These are phyloP conservation scores for Cocos nucifera DNA, from an alignment of 176 grass and related monocot genomes.

Conservation along the genomic window DNA sequence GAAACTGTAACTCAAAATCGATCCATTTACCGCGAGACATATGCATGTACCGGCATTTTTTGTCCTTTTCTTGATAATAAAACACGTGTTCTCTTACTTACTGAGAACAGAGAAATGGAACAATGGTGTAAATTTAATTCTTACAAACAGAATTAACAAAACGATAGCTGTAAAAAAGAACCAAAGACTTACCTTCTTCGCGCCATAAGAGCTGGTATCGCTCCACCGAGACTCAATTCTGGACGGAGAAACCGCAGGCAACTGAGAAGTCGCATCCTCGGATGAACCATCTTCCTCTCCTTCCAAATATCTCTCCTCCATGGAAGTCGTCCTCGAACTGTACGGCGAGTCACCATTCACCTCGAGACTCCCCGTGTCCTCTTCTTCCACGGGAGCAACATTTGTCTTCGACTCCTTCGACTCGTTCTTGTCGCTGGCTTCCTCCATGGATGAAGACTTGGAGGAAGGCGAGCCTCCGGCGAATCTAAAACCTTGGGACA, in stretches of 20 bases:
- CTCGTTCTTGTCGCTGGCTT: conserved; percentile 7
- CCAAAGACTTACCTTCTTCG: conserved; percentile 59
- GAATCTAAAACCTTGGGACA: conserved; percentile 56
- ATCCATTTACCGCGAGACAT: too few species aligned
- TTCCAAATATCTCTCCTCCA: conserved; percentile 15
- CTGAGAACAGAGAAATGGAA: too few species aligned
- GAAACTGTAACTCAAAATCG: too few species aligned
- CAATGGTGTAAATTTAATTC: too few species aligned
- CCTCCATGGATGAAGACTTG: neutral
- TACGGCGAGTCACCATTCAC: conserved; percentile 62
- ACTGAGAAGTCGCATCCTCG: neutral
- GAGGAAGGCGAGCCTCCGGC: neutral
- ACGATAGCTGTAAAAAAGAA: neutral
- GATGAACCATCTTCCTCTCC: conserved; percentile 14
- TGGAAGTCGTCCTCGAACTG: conserved; percentile 36
- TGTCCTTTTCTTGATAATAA: too few species aligned
- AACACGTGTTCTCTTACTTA: too few species aligned
- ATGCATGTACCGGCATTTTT: too few species aligned
- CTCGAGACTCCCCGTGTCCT: conserved; percentile 16
- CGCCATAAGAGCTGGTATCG: conserved; percentile 74
- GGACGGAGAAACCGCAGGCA: conserved; percentile 23
- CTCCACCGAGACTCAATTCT: conserved; percentile 48
- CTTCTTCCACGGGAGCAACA: conserved; percentile 8
- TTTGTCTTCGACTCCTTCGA: conserved; percentile 17
- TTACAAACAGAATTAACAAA: too few species aligned